Evolutionary conservation across 768 basidiomycete species (phyloP).

Genomic region (Clavulina sp.): DNA sequence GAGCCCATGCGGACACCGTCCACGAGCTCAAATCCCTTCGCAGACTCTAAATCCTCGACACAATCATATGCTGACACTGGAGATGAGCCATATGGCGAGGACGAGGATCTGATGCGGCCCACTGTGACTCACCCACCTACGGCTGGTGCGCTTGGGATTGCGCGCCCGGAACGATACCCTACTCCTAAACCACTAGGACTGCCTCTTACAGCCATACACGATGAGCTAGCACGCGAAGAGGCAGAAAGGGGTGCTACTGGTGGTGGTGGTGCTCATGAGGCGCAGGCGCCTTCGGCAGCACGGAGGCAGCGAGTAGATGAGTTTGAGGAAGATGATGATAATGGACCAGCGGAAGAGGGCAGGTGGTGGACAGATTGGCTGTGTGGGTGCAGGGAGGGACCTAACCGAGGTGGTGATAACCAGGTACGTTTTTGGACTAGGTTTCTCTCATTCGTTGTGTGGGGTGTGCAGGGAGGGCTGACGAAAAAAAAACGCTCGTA

Average conservation of each 20-base stretch:
- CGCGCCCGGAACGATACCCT: neutral
- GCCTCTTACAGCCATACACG: neutral
- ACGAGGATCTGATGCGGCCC: too few relatives aligned
- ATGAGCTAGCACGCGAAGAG: too few relatives aligned
- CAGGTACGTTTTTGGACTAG: constrained; percentile 12
- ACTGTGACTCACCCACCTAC: too few relatives aligned
- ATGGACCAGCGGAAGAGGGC: constrained; percentile 3
- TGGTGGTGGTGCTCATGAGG: too few relatives aligned
- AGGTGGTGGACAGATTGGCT: constrained; percentile 14
- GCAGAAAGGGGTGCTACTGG: too few relatives aligned
- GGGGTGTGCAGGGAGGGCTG: neutral
- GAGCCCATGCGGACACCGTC: neutral
- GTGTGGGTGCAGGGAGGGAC: constrained; percentile 12
- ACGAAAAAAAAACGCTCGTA: too few relatives aligned
- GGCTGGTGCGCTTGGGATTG: neutral
- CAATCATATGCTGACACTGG: too few relatives aligned
- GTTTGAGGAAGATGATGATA: constrained; percentile 9
- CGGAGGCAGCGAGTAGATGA: neutral
- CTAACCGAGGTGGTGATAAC: constrained; percentile 5
- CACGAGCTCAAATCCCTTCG: neutral
- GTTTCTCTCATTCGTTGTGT: neutral
- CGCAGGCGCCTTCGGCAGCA: too few relatives aligned
- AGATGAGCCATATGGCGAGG: too few relatives aligned
- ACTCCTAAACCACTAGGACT: neutral
- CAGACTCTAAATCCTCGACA: too few relatives aligned